Evolutionary conservation across 345 rosid species (phyloP).

Genomic region (Sonneratia alba): DNA sequence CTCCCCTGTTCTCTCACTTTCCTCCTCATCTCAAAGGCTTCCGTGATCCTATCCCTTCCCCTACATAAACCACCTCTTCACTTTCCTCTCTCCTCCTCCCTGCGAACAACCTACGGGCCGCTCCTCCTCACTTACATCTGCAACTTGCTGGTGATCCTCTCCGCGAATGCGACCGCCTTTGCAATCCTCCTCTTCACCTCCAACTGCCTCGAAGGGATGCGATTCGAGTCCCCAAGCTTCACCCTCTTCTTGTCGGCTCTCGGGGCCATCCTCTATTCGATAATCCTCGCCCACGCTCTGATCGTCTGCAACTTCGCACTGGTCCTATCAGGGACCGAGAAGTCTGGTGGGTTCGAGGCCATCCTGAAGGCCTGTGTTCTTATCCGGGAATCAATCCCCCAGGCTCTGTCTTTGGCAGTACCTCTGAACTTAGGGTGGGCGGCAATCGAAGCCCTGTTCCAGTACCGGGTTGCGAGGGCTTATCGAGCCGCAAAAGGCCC

Average conservation of each 20-base stretch:
- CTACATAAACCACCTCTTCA: constrained; percentile 14
- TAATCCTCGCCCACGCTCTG: constrained; percentile 57
- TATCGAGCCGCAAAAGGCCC: constrained; percentile 24
- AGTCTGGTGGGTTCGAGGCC: constrained; percentile 43
- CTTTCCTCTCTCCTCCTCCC: constrained; percentile 30
- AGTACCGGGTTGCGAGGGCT: constrained; percentile 40
- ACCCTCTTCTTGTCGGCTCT: constrained; percentile 38
- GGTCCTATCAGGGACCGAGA: constrained; percentile 44
- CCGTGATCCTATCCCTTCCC: constrained; percentile 30
- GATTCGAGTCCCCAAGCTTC: constrained; percentile 25
- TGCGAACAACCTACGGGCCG: constrained; percentile 33
- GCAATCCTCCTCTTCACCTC: constrained; percentile 43
- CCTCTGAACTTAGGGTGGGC: constrained; percentile 59
- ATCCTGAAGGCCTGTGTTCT: constrained; percentile 60
- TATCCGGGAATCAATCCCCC: constrained; percentile 46
- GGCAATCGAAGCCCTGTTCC: constrained; percentile 72
- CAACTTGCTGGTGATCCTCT: constrained; percentile 48
- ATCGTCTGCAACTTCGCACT: constrained; percentile 59
- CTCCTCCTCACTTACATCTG: constrained; percentile 43
- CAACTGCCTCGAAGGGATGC: constrained; percentile 30
- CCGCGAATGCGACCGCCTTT: constrained; percentile 71
- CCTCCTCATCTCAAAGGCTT: constrained; percentile 63
- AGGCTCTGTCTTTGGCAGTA: constrained; percentile 62
- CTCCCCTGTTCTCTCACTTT: constrained; percentile 72
- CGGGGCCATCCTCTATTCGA: constrained; percentile 62